Base-by-base conservation (phyloP, 352 stramenopile species). In the Aphanomyces euteiches region DNA sequence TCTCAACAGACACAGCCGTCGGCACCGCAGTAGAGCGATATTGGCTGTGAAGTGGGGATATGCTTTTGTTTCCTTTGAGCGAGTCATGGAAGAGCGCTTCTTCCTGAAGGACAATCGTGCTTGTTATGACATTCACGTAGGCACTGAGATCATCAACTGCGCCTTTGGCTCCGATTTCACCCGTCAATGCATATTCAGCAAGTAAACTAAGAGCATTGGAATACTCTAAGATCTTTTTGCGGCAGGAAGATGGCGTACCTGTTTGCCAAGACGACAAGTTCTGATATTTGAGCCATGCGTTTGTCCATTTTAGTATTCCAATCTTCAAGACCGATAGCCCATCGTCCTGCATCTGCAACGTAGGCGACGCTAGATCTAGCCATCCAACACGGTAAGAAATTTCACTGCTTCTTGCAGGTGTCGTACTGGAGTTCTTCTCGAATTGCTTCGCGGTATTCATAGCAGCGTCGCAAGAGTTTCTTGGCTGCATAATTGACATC, bases 231-330 rank as follows among this genome's bases (percentile, higher is more conserved):
- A 28, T 28, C 28, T 28, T 28, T 28, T 28, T 28, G 2, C 28
- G 28, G 28, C 28, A 28, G 28, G 28, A 28, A 28, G 28, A 28
- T 28, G 1, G 36, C 39, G 6, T 71, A 80, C 68, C 83, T 82
- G 69, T 93, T 93, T 39, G 84, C 78, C 40, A 93, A 71, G 41
- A 92, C 59, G 56, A 93, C 85, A n/a, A 93, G 79, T 70, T 93
- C 85, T 56, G 77, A 92, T 66, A 93, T 90, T 75, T 93, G 85
- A 19, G 67, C 77, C 70, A 91, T 64, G 1, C 85, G 80, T 69
- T 90, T 93, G 58, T 93, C 85, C 85, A 93, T 93, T 66, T 93
- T 93, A 60, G 81, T 87, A 73, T 90, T 93, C 85, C 85, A 93
- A 68, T 93, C 85, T 17, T 89, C 85, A 66, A 93, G 82, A 40